These are phyloP conservation scores for Tolypocladium cylindrosporum DNA, from an alignment of 2,329 filamentous ascomycete genomes.

Conservation along the genomic window DNA sequence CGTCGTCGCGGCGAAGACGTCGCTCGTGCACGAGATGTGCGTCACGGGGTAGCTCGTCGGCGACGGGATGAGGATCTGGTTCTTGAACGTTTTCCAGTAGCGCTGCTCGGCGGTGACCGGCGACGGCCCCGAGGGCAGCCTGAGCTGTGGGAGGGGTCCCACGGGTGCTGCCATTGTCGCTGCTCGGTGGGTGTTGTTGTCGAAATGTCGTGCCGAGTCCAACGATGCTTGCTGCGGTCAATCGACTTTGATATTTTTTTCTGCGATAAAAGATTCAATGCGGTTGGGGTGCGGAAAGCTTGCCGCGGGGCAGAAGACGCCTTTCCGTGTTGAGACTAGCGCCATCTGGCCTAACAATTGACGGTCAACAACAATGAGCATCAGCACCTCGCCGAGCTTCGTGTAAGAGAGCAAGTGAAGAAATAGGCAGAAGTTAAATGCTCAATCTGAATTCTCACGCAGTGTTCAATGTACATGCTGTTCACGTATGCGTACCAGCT, in stretches of 20 bases:
- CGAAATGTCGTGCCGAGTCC: neutral
- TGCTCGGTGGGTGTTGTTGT: conserved; percentile 26
- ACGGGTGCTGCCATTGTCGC: conserved; percentile 61
- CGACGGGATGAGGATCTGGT: conserved; percentile 80
- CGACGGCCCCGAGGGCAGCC: conserved; percentile 72
- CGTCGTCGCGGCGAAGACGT: conserved; percentile 87
- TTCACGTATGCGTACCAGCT: neutral
- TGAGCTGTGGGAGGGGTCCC: conserved; percentile 67
- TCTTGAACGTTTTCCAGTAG: conserved; percentile 95
- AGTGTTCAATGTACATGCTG: neutral
- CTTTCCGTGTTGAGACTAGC: conserved; percentile 2
- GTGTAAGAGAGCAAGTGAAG: neutral
- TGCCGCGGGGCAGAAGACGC: conserved; percentile 1
- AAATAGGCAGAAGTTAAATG: neutral
- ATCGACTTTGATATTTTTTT: conserved; percentile 18
- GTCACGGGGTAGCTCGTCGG: conserved; percentile 85
- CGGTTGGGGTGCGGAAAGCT: conserved; percentile 10
- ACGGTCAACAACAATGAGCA: neutral
- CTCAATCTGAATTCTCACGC: neutral
- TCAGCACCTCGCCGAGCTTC: neutral
- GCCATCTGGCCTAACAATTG: neutral
- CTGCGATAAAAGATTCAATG: conserved; percentile 14
- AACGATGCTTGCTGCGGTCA: conserved; percentile 1
- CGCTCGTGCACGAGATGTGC: conserved; percentile 69
- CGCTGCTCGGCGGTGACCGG: conserved; percentile 83